Conservation (phyloP, 176 grass and related monocot genomes). For the Avena eriantha region DNA sequence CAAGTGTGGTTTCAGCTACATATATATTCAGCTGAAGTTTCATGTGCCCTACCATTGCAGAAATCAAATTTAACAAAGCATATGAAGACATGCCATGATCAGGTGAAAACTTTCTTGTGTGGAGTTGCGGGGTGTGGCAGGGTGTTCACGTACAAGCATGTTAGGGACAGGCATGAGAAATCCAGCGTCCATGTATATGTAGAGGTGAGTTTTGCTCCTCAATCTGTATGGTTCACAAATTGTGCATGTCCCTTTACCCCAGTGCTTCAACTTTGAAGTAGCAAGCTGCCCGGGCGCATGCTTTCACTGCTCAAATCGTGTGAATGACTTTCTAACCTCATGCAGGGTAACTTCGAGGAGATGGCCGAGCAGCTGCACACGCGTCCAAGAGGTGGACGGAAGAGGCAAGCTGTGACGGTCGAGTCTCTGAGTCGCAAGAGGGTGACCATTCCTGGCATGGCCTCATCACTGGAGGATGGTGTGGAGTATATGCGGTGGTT, state of each 20-base stretch:
- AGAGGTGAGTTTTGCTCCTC: slow-evolving; percentile 39
- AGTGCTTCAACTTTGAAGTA: not conserved
- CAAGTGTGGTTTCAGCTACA: not conserved
- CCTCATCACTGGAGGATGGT: slow-evolving; percentile 43
- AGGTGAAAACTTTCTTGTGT: slow-evolving; percentile 44
- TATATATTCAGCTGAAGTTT: not conserved
- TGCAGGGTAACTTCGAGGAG: slow-evolving; percentile 60
- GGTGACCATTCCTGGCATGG: slow-evolving; percentile 34
- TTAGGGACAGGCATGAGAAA: slow-evolving; percentile 63
- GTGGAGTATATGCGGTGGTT: slow-evolving; percentile 52
- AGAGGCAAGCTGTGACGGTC: slow-evolving; percentile 46
- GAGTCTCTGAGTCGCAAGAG: slow-evolving; percentile 57
- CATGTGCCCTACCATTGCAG: slow-evolving; percentile 35
- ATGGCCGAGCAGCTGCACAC: slow-evolving; percentile 37
- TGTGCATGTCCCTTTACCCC: not conserved
- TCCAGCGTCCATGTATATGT: slow-evolving; percentile 51
- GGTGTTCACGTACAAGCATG: slow-evolving; percentile 65
- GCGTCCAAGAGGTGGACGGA: slow-evolving; percentile 48
- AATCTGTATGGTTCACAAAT: not conserved
- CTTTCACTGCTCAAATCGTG: not conserved
- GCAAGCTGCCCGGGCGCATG: not conserved
- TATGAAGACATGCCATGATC: slow-evolving; percentile 55
- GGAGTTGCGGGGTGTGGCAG: slow-evolving; percentile 38
- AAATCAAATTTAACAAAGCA: slow-evolving; percentile 70
- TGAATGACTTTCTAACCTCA: not conserved